phyloP scores from a whole-genome alignment of 2,329 filamentous ascomycete genomes.

The Biscogniauxia sp. region DNA sequence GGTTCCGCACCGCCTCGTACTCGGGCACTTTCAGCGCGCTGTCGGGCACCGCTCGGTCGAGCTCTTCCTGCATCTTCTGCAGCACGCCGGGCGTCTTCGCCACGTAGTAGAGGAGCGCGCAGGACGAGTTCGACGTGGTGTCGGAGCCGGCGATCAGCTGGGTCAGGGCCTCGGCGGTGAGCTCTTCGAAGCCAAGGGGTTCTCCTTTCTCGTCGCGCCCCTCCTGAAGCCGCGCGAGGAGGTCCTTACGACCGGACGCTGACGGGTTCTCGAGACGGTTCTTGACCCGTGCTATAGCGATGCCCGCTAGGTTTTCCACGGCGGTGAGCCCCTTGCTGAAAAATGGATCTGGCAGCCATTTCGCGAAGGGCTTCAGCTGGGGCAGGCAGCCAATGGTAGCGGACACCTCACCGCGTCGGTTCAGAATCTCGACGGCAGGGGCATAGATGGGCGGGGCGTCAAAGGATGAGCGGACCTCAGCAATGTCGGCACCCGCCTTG shows the following conservation, averaged over 20 bases:
- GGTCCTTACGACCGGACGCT: slow-evolving; percentile 67
- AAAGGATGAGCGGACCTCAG: slow-evolving; percentile 65
- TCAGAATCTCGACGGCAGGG: slow-evolving; percentile 82
- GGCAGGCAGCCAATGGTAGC: slow-evolving; percentile 75
- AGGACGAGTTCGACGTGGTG: slow-evolving; percentile 77
- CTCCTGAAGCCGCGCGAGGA: slow-evolving; percentile 81
- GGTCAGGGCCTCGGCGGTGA: slow-evolving; percentile 85
- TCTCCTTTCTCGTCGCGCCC: slow-evolving; percentile 77
- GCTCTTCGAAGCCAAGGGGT: slow-evolving; percentile 71
- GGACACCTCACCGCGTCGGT: slow-evolving; percentile 82
- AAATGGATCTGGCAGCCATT: slow-evolving; percentile 78
- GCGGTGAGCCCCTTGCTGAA: slow-evolving; percentile 72
- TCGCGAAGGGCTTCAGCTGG: slow-evolving; percentile 73
- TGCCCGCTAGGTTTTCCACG: slow-evolving; percentile 79
- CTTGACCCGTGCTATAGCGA: slow-evolving; percentile 80
- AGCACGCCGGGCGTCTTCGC: slow-evolving; percentile 68
- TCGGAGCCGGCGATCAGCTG: slow-evolving; percentile 81
- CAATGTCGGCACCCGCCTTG: slow-evolving; percentile 69
- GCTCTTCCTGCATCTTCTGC: slow-evolving; percentile 68
- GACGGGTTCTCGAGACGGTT: slow-evolving; percentile 69
- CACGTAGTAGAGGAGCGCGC: slow-evolving; percentile 78
- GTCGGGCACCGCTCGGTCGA: slow-evolving; percentile 64
- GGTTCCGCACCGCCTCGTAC: slow-evolving; percentile 69
- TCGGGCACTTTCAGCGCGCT: slow-evolving; percentile 60
- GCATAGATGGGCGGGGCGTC: slow-evolving; percentile 65